Conservation (phyloP, 495 filamentous ascomycete species). For the Pyrenopolyporus hunteri region DNA sequence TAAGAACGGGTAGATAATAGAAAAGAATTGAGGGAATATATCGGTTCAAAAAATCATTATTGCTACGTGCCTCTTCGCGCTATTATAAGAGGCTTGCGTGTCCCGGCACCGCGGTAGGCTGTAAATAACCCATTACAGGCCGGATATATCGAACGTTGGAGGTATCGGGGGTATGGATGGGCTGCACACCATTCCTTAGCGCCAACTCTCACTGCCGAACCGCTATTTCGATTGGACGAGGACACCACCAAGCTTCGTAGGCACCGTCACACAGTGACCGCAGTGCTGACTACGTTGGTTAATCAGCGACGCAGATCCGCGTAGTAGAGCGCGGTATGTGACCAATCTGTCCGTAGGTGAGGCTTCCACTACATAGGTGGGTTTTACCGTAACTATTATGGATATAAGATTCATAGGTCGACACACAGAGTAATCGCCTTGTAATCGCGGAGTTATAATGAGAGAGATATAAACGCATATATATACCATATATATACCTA, state of each 20-base stretch:
- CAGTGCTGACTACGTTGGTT: conserved; percentile 19
- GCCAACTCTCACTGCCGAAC: conserved; percentile 20
- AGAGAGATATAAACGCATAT: too few relatives aligned
- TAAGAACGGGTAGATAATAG: too few relatives aligned
- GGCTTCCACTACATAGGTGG: too few relatives aligned
- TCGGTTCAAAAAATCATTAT: not conserved
- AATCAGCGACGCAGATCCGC: conserved; percentile 22
- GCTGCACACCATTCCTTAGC: conserved; percentile 33
- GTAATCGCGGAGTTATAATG: too few relatives aligned
- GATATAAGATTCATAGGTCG: too few relatives aligned
- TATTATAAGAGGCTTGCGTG: conserved; percentile 10
- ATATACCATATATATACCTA: too few relatives aligned
- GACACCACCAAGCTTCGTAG: conserved; percentile 29
- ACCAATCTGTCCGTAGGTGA: too few relatives aligned
- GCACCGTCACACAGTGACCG: conserved; percentile 25
- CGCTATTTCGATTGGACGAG: conserved; percentile 28
- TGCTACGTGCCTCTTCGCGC: not conserved
- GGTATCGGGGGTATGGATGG: conserved; percentile 24
- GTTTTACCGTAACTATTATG: too few relatives aligned
- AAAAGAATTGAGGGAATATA: not conserved
- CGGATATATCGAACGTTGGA: conserved; percentile 28
- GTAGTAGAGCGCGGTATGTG: too few relatives aligned
- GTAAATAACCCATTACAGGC: not conserved
- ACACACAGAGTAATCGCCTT: too few relatives aligned
- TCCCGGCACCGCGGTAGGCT: conserved; percentile 1